Conservation (phyloP, 192 early-diverging fungal genomes). For the Backusella liffmaniae region DNA sequence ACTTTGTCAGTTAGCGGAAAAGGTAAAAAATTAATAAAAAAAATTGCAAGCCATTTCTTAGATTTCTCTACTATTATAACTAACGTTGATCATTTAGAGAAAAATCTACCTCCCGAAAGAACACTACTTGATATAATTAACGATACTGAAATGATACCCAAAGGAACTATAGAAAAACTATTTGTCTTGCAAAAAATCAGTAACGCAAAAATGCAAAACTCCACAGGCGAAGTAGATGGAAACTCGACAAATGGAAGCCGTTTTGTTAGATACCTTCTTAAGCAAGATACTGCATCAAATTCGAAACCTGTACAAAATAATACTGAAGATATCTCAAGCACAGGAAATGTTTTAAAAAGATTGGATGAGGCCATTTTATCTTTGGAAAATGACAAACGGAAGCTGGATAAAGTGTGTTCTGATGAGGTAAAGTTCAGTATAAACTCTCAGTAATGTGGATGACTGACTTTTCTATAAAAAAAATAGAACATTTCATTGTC, state of each 20-base stretch:
- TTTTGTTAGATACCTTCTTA: conserved; percentile 7
- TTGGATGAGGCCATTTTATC: conserved; percentile 17
- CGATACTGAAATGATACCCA: conserved; percentile 21
- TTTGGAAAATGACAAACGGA: conserved; percentile 16
- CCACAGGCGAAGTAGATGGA: neutral
- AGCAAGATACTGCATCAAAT: neutral
- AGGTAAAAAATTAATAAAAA: conserved; percentile 1
- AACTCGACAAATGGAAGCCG: neutral
- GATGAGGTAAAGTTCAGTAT: neutral
- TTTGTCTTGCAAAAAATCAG: conserved; percentile 22
- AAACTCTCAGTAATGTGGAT: neutral
- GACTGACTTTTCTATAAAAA: neutral
- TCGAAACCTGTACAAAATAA: neutral
- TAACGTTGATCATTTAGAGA: conserved; percentile 8
- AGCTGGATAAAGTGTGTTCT: neutral
- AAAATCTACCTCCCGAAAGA: neutral
- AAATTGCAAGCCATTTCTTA: too few species aligned
- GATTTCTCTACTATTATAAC: neutral
- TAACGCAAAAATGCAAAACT: neutral
- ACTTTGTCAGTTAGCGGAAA: conserved; percentile 10
- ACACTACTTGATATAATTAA: conserved; percentile 19
- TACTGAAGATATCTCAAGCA: neutral
- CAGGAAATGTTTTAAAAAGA: conserved; percentile 19
- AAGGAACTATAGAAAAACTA: conserved; percentile 20
- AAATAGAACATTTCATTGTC: neutral